phyloP scores from a whole-genome alignment of 331 rosid species.

The Cydonia oblonga region DNA sequence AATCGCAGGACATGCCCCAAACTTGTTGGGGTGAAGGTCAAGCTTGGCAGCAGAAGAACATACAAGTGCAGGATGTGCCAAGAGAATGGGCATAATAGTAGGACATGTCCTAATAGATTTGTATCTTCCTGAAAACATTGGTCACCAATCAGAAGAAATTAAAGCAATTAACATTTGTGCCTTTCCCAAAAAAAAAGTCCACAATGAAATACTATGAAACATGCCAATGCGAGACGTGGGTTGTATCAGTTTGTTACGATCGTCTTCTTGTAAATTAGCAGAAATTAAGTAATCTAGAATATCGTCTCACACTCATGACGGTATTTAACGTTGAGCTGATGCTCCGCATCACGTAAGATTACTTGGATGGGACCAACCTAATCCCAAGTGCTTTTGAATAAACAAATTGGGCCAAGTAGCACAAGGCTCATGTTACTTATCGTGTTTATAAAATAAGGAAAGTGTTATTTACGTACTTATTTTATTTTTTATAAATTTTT shows the following conservation, averaged over 20 bases:
- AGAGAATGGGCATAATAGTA: conserved; percentile 51
- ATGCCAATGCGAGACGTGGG: too few species aligned
- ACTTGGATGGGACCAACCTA: background rate
- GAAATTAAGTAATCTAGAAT: too few species aligned
- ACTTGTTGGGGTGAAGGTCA: conserved; percentile 7
- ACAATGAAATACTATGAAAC: background rate
- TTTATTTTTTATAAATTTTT: too few species aligned
- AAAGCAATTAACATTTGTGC: background rate
- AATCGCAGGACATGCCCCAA: conserved; percentile 56
- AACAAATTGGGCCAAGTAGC: background rate
- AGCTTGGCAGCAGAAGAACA: conserved; percentile 15
- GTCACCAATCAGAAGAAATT: background rate
- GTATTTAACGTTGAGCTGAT: too few species aligned
- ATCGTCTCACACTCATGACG: too few species aligned
- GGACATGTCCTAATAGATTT: conserved; percentile 55
- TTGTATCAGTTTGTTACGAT: too few species aligned
- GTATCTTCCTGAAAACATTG: conserved; percentile 2
- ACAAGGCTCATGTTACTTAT: background rate
- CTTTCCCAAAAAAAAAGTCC: background rate
- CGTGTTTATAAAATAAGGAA: background rate
- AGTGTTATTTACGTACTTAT: too few species aligned
- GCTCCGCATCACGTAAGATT: background rate
- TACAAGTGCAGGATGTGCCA: conserved; percentile 52
- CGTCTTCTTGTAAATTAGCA: too few species aligned
- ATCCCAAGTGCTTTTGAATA: background rate